Base-by-base conservation (phyloP, 352 stramenopile genomes). In the Phytophthora sp. region DNA sequence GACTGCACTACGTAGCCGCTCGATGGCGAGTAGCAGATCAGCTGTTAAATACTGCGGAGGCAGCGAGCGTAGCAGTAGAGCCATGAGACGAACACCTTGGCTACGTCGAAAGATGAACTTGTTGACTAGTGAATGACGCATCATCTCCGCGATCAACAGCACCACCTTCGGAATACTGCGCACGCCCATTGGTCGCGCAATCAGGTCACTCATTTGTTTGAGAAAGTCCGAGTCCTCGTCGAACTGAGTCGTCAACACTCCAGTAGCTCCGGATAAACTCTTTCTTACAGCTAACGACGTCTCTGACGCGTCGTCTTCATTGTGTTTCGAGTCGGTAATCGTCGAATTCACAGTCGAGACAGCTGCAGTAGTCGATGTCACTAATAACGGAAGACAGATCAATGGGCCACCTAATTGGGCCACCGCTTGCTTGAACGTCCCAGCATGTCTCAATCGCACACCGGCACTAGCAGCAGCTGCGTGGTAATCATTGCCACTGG, bases 61-160 rank as follows among this genome's bases (percentile, higher is more conserved):
- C 39, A 95, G 57, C 11, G 84, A 91, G 1, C 82, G 82, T 35
- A 95, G 57, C 13, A 95, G 60, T 39, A 95, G 38, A 4, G 84
- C 80, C 27, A 88, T 88, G 16, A 93, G 54, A 0, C 83, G 83
- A 20, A 95, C 84, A 26, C 83, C 84, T 73, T 92, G 84, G 52
- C 86, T 84, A 30, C 86, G 79, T 49, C 86, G 81, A 41, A 91
- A 95, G 23, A 89, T 92, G 66, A 94, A 91, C 61, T 95, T 94
- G 73, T 95, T 95, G 29, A 94, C 84, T 20, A 89, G 73, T 27
- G 87, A 95, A 63, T 94, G 85, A 26, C 87, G 84, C 79, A 95
- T 90, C 55, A 93, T 93, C 58, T 95, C 87, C 4, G 84, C 87
- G 27, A 95, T 80, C 20, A 95, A 52, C 24, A 90, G 57, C 9